phyloP scores from a whole-genome alignment of 805 yeast species.

The Starmerella khaoyaiensis region DNA sequence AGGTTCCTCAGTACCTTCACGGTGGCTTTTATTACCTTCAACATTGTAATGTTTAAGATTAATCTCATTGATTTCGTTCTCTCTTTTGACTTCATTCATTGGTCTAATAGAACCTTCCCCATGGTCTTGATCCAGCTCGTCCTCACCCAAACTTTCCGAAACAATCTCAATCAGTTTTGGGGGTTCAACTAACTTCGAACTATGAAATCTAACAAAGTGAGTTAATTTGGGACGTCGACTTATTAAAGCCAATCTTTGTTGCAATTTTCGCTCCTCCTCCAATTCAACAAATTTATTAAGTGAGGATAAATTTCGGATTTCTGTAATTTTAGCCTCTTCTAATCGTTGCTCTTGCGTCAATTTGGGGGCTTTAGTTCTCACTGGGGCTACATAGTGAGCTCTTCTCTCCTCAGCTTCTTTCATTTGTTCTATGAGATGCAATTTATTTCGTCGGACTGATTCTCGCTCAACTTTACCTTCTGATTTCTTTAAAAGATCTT shows the following conservation, averaged over 20 bases:
- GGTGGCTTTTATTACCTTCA: neutral
- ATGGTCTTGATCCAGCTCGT: neutral
- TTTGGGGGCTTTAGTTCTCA: conserved; percentile 20
- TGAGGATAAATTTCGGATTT: conserved; percentile 57
- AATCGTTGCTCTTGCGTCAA: conserved; percentile 60
- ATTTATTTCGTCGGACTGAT: conserved; percentile 63
- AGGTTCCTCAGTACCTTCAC: neutral
- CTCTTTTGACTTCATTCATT: neutral
- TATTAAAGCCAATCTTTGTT: conserved; percentile 57
- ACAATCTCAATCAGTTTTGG: conserved; percentile 9
- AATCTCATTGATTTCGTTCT: neutral
- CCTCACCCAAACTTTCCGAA: conserved; percentile 2
- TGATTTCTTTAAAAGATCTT: conserved; percentile 35
- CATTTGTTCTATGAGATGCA: conserved; percentile 61
- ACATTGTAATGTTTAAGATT: neutral
- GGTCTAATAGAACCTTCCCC: neutral
- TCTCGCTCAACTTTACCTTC: conserved; percentile 58
- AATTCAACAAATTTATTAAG: conserved; percentile 69
- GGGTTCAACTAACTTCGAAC: conserved; percentile 6
- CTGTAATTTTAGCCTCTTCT: conserved; percentile 81
- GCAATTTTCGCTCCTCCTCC: conserved; percentile 66
- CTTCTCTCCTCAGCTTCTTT: conserved; percentile 53
- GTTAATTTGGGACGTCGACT: conserved; percentile 50
- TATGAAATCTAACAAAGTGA: conserved; percentile 39
- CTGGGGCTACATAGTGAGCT: conserved; percentile 29